Base-by-base conservation (phyloP, 495 filamentous ascomycete species). In the Penicilliopsis zonata region DNA sequence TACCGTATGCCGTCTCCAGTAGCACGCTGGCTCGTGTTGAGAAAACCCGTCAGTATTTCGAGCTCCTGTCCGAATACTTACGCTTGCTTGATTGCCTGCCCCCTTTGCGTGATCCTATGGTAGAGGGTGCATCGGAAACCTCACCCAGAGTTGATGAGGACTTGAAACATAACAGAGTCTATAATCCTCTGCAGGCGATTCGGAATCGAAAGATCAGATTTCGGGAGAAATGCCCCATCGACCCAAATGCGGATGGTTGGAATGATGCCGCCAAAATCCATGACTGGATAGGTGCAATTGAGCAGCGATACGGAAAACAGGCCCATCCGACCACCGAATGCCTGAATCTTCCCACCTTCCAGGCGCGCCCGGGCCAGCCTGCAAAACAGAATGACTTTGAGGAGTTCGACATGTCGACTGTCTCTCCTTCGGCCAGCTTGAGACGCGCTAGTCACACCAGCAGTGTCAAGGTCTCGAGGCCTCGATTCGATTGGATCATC, bases 101-200 rank as follows among this genome's bases (percentile, higher is more conserved):
- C 2, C 82, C 80, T 1, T 53, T 94, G 21, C 54, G 40, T 34
- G 42, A 28, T 18, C 48, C 40, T 3, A 20, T 19, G 18, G 14
- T 32, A 27, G 33, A 14, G 6, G 31, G 38, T 7, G 13, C 23
- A 2, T 14, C 32, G 28, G 31, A 36, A 30, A 13, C 30, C 23
- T 23, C 28, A 1, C 23, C 25, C 30, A 5, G 23, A 6, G 19
- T 30, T 25, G 36, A 17, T 16, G n/a, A 9, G 17, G 40, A 49
- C 23, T 45, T n/a, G n/a, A n/a, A n/a, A n/a, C n/a, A n/a, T n/a
- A 74, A 76, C 16, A 72, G 86, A 30, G 43, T 49, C 1, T 94
- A 94, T 43, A 88, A 95, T 49, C 87, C 86, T 4, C 63, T 95
- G 14, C 87, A 95, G 46, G 78, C 76, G 42, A 78, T 94, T 30